Evolutionary conservation across 179 eudicot species (phyloP).

Genomic region (Beta macrorhiza): DNA sequence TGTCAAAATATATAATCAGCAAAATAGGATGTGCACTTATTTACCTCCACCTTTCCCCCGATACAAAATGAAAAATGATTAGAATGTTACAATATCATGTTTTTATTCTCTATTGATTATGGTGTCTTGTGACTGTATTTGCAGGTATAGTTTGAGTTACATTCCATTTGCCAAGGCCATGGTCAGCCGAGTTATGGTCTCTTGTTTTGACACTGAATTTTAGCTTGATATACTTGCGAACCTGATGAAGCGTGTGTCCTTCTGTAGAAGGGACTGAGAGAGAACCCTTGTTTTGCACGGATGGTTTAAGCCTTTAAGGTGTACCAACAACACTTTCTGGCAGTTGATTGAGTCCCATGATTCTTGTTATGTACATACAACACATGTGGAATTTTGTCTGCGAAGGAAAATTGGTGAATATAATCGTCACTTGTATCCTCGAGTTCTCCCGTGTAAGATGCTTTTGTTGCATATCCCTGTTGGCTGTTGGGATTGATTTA

Average conservation of each 20-base stretch:
- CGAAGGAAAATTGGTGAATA: neutral
- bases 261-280: neutral
- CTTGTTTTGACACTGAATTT: slow-evolving; percentile 77
- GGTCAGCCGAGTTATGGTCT: slow-evolving; percentile 68
- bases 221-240: slow-evolving; percentile 20
- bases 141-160: slow-evolving; percentile 97
- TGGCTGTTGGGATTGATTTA: neutral
- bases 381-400: slow-evolving; percentile 10
- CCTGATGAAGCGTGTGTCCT: neutral
- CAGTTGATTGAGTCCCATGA: neutral
- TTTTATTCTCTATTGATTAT: neutral
- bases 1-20: no score
- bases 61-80: neutral
- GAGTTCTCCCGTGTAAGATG: neutral
- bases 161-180: slow-evolving; percentile 92
- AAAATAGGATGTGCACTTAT: neutral
- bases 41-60: neutral
- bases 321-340: neutral
- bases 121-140: slow-evolving; percentile 6
- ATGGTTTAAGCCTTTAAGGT: neutral
- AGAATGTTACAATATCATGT: neutral
- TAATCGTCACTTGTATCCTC: neutral
- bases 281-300: neutral
- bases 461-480: neutral
- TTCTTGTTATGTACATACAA: slow-evolving; percentile 23